Evolutionary conservation across 768 basidiomycete genomes (phyloP).

Genomic region (Hortiboletus campestris): DNA sequence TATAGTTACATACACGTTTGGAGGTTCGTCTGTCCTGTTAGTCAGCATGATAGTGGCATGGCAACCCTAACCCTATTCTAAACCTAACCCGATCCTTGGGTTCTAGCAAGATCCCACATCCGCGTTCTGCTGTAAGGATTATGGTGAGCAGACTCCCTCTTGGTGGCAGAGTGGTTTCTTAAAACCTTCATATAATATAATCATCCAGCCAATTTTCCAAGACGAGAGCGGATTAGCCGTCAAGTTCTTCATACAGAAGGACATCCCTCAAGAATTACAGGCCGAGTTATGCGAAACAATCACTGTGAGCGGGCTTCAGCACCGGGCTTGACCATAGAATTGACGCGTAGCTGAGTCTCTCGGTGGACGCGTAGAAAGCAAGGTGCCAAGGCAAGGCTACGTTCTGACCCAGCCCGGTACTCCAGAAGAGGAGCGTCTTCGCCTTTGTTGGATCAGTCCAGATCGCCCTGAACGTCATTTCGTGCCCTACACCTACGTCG

Average conservation of each 20-base stretch:
- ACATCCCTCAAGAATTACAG: conserved; percentile 64
- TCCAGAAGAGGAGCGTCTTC: conserved; percentile 70
- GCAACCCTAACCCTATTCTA: conserved; percentile 28
- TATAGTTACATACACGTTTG: not conserved
- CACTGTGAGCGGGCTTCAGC: conserved; percentile 42
- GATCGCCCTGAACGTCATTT: conserved; percentile 76
- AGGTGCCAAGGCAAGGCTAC: conserved; percentile 76
- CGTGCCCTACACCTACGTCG: conserved; percentile 78
- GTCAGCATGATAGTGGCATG: not conserved
- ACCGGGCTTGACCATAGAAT: not conserved
- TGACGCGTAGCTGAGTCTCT: conserved; percentile 46
- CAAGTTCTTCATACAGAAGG: conserved; percentile 86
- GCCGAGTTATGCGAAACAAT: conserved; percentile 74
- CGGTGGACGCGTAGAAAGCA: conserved; percentile 74
- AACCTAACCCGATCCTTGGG: conserved; percentile 36
- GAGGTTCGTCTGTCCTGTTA: not conserved
- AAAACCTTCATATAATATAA: too few species aligned
- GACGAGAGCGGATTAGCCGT: conserved; percentile 62
- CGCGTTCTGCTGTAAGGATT: not conserved
- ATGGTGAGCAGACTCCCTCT: conserved; percentile 21
- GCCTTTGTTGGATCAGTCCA: conserved; percentile 64
- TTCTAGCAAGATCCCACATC: conserved; percentile 14
- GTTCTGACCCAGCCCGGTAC: conserved; percentile 69
- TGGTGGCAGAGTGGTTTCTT: not conserved
- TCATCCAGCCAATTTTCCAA: conserved; percentile 71